Base-by-base conservation (phyloP, 257 asterid genomes). In the Vinca minor region DNA sequence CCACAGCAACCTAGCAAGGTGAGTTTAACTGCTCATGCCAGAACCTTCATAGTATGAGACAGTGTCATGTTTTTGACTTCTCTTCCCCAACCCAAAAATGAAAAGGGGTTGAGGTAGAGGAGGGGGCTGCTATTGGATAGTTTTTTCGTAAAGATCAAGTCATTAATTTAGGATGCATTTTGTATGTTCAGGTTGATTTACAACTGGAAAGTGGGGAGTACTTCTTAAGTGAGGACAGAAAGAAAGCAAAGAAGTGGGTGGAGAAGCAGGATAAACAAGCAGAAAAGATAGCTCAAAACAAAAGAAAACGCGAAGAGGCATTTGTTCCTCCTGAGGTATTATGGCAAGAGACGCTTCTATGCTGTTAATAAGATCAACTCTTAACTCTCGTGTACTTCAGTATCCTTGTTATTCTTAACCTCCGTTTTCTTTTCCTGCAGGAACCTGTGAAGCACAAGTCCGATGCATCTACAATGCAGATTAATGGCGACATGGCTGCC, bases 1-100 rank as follows among this genome's bases (percentile, higher is more conserved):
- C 95, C 96, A 0, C 96, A 85, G 73, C 95, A 70, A 68, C 96
- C 98, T 71, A 92, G 98, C 31, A 84, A 85, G 93, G 98, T 92
- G 68, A 81, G 86, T 69, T 25, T 34, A 55, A 63, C 32, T 48
- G 59, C 56, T 57, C 28, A 34, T 14, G 59, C 50, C 38, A 34
- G 66, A 14, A 35, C 52, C 34, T 61, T 53, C 12, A 23, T 26
- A 8, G 1, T 28, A 25, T 49, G 20, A 49, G 29, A n/a, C 3
- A 29, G 4, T 5, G 21, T 50, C 32, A 9, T 50, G 32, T 23
- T 1, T n/a, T 52, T 32, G 34, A 14, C n/a, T 10, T n/a, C n/a
- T n/a, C n/a, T n/a, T n/a, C n/a, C n/a, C n/a, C n/a, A n/a, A n/a
- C n/a, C n/a, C n/a, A n/a, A n/a, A n/a, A n/a, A n/a, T n/a, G n/a